phyloP scores from a whole-genome alignment of 2,329 filamentous ascomycete species.

The Trichoderma endophyticum region DNA sequence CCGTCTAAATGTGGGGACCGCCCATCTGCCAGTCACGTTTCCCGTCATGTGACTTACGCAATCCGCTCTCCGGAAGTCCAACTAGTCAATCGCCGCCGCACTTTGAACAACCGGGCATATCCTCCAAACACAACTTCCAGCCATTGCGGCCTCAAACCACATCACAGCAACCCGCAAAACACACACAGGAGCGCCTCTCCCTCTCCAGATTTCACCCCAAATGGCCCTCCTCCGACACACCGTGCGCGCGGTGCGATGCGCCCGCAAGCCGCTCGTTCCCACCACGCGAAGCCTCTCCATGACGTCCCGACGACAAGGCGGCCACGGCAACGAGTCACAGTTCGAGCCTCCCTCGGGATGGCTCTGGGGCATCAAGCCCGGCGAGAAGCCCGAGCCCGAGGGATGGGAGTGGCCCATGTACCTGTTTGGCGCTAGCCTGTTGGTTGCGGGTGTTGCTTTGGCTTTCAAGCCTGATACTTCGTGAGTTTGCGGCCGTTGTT shows the following conservation, averaged over 20 bases:
- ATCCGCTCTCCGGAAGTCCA: slow-evolving; percentile 17
- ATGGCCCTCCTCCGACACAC: slow-evolving; percentile 39
- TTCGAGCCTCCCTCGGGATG: slow-evolving; percentile 90
- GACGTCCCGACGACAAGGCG: slow-evolving; percentile 41
- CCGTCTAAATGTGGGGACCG: background rate
- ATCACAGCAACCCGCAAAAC: slow-evolving; percentile 24
- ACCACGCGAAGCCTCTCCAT: slow-evolving; percentile 42
- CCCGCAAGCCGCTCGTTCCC: slow-evolving; percentile 31
- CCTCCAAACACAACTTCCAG: slow-evolving; percentile 13
- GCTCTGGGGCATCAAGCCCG: slow-evolving; percentile 91
- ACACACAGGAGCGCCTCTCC: slow-evolving; percentile 3
- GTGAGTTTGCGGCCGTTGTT: slow-evolving; percentile 57
- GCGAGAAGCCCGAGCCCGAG: slow-evolving; percentile 93
- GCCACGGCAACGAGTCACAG: slow-evolving; percentile 60
- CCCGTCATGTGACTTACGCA: slow-evolving; percentile 2
- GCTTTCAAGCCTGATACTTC: slow-evolving; percentile 98
- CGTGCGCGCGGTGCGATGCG: slow-evolving; percentile 38
- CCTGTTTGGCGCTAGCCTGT: slow-evolving; percentile 77
- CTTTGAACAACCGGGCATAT: slow-evolving; percentile 8
- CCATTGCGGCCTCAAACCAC: slow-evolving; percentile 30
- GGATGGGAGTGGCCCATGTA: slow-evolving; percentile 90
- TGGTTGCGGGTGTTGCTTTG: slow-evolving; percentile 73
- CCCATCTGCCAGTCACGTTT: background rate
- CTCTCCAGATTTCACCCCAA: slow-evolving; percentile 8
- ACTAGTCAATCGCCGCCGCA: slow-evolving; percentile 15